phyloP scores from a whole-genome alignment of 805 yeast genomes.

The Kuraishia borneana region DNA sequence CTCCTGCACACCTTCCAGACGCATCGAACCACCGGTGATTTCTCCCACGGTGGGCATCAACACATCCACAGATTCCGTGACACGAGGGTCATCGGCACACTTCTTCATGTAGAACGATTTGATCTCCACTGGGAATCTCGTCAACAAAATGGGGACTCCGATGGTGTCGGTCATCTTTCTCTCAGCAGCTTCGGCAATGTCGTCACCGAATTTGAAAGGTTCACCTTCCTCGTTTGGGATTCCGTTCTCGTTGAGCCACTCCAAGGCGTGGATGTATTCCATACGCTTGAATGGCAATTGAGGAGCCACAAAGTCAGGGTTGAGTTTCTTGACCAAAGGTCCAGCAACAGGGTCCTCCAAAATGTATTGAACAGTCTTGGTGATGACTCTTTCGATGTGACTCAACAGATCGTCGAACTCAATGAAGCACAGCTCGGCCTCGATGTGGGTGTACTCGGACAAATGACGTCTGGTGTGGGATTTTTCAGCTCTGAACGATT shows the following conservation, averaged over 20 bases:
- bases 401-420: slow-evolving; percentile 74
- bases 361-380: slow-evolving; percentile 60
- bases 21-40: slow-evolving; percentile 98
- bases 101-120: slow-evolving; percentile 97
- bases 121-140: slow-evolving; percentile 92
- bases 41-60: slow-evolving; percentile 99
- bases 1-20: slow-evolving; percentile 76
- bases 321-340: slow-evolving; percentile 78
- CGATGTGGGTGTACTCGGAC: slow-evolving; percentile 94
- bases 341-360: slow-evolving; percentile 89
- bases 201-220: slow-evolving; percentile 92
- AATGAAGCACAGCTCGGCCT: slow-evolving; percentile 85
- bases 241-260: slow-evolving; percentile 94
- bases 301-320: slow-evolving; percentile 87
- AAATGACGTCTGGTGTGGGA: slow-evolving; percentile 98
- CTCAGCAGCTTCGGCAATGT: slow-evolving; percentile 99
- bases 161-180: slow-evolving; percentile 95
- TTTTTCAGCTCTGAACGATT: slow-evolving; percentile 97
- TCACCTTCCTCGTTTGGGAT: slow-evolving; percentile 93
- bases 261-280: slow-evolving; percentile 83
- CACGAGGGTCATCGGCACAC: slow-evolving; percentile 82
- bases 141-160: slow-evolving; percentile 86
- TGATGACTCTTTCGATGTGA: slow-evolving; percentile 76
- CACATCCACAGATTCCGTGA: slow-evolving; percentile 96
- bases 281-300: slow-evolving; percentile 80